Evolutionary conservation across 228 moss, liverwort and hornwort species (phyloP).

Genomic region (Sphagnum fallax): DNA sequence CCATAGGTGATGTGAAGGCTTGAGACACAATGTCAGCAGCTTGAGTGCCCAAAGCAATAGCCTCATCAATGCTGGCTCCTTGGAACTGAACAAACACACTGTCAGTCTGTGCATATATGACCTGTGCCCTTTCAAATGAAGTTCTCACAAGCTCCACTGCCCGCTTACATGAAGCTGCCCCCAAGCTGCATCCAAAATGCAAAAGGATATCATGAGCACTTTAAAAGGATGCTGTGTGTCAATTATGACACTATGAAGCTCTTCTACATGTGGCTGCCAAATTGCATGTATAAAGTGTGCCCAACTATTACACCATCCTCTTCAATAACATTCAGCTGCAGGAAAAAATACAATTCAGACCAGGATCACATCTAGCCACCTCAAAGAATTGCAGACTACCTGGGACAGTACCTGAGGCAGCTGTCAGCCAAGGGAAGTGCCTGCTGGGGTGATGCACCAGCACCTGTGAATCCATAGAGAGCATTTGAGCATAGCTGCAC

Average conservation of each 20-base stretch:
- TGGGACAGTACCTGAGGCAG: slow-evolving; percentile 41
- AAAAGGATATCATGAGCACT: too few relatives aligned
- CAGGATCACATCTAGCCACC: neutral
- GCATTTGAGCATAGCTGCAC: slow-evolving; percentile 63
- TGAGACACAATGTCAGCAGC: slow-evolving; percentile 59
- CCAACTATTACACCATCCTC: too few relatives aligned
- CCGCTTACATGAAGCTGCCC: slow-evolving; percentile 49
- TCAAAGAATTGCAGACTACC: neutral
- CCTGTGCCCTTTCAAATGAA: slow-evolving; percentile 30
- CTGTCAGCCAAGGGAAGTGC: slow-evolving; percentile 59
- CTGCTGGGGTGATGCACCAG: slow-evolving; percentile 63
- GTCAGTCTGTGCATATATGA: slow-evolving; percentile 60
- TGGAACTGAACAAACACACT: slow-evolving; percentile 55
- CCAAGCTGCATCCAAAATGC: slow-evolving; percentile 34
- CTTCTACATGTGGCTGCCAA: too few relatives aligned
- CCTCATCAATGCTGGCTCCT: slow-evolving; percentile 45
- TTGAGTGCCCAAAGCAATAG: slow-evolving; percentile 46
- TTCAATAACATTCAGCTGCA: too few relatives aligned
- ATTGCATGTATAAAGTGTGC: too few relatives aligned
- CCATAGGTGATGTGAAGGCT: slow-evolving; percentile 52
- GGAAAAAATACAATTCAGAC: too few relatives aligned
- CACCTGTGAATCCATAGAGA: slow-evolving; percentile 62
- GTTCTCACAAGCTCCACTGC: slow-evolving; percentile 43
- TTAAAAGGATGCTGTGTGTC: too few relatives aligned
- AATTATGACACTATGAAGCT: too few relatives aligned